phyloP scores from a whole-genome alignment of 2,329 filamentous ascomycete species.

The Monilinia laxa region DNA sequence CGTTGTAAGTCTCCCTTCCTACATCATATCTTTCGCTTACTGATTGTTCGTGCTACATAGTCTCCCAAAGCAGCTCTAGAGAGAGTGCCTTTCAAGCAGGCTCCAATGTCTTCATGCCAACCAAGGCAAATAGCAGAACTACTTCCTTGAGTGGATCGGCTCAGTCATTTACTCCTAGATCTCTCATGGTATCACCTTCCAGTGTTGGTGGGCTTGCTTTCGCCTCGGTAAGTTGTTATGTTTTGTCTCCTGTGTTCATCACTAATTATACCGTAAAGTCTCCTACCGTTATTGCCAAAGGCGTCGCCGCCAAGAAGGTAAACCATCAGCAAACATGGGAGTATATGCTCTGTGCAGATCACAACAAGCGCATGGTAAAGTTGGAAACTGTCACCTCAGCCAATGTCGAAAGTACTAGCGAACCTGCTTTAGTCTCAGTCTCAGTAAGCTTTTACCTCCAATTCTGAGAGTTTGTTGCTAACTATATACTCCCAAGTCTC shows the following conservation, averaged over 20 bases:
- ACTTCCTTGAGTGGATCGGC: conserved; percentile 9
- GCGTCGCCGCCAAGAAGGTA: not conserved
- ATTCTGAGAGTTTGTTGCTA: not conserved
- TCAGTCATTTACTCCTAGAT: not conserved
- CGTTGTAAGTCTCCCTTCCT: not conserved
- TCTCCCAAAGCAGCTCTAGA: not conserved
- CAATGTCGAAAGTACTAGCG: not conserved
- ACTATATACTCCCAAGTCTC: not conserved
- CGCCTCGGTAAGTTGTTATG: not conserved
- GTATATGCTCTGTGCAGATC: not conserved
- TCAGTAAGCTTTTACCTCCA: not conserved
- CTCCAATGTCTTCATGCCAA: not conserved
- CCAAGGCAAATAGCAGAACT: not conserved
- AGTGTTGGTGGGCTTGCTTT: conserved; percentile 1
- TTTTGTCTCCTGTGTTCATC: not conserved
- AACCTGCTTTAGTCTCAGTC: not conserved
- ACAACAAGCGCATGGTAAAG: not conserved
- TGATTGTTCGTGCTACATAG: not conserved
- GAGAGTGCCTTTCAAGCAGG: not conserved
- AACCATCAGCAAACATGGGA: conserved; percentile 1
- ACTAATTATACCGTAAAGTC: not conserved
- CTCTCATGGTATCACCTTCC: conserved; percentile 1
- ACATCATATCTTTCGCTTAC: not conserved
- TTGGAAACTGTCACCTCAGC: not conserved
- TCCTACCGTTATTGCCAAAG: not conserved